Base-by-base conservation (phyloP, 768 basidiomycete genomes). In the Crucibulum laeve region DNA sequence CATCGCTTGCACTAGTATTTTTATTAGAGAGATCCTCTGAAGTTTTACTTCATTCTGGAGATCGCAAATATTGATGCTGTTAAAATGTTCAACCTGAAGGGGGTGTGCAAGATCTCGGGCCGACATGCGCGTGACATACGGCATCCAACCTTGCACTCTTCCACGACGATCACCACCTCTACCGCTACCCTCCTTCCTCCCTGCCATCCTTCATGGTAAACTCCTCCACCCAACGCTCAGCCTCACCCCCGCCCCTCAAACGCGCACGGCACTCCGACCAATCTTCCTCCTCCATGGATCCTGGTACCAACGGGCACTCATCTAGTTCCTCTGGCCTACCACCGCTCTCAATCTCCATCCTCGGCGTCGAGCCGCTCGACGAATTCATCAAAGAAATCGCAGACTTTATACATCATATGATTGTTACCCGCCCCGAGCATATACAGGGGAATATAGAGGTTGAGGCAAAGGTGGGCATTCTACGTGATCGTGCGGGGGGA, bases 331-430 rank as follows among this genome's bases (percentile, higher is more conserved):
- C 45, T 10, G 53, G 45, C 4, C 58, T 85, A 14, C 83, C 81
- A 3, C 84, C 83, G 3, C 76, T 88, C 30, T 85, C 85, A 1
- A 70, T 84, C 32, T 89, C 86, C 13, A 90, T 94, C 50, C 79
- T 96, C 22, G 87, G 87, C 42, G 83, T 91, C 39, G 92, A 94
- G 58, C 92, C 92, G 1, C 68, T 91, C 23, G 93, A 96, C 62
- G 93, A 95, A 57, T 93, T 96, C 58, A 91, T 92, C 60, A 81
- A 81, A 58, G 88, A 91, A 59, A 76, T 96, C 44, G 92, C 90
- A 26, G 90, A 95, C 65, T 96, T 91, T 63, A 70, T 94, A 28
- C 81, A 82, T 63, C 82, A 84, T 55, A 81, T 75, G 69, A 79
- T 90, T 53, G 55, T 59, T 42, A 79, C 69, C 4, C 74, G 76